Evolutionary conservation across 2,329 filamentous ascomycete genomes (phyloP).

Genomic region (Leptosphaerulina australis): DNA sequence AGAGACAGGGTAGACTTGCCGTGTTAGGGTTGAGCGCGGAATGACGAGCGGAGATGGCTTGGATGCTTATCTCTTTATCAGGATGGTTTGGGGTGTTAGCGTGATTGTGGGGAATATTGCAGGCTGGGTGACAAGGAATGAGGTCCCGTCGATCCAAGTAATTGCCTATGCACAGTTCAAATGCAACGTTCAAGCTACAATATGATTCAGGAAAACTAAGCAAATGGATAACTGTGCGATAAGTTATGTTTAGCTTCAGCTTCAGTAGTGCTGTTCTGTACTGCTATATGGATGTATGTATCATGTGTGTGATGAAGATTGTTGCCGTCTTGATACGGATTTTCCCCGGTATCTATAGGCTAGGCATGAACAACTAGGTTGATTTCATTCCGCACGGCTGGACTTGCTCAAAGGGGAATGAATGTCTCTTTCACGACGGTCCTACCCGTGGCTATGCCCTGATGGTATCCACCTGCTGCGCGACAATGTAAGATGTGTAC

Average conservation of each 20-base stretch:
- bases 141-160: constrained; percentile 6
- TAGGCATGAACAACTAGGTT: constrained; percentile 13
- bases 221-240: neutral
- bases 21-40: constrained; percentile 8
- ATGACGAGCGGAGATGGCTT: constrained; percentile 6
- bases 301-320: constrained; percentile 2
- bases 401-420: constrained; percentile 15
- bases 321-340: constrained; percentile 14
- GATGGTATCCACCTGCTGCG: constrained; percentile 9
- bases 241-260: neutral
- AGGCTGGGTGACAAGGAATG: constrained; percentile 1
- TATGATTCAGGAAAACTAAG: neutral
- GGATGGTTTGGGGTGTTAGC: constrained; percentile 13
- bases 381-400: constrained; percentile 17
- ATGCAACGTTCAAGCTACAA: neutral
- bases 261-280: constrained; percentile 1
- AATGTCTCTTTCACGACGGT: constrained; percentile 6
- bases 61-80: constrained; percentile 19
- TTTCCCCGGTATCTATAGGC: constrained; percentile 14
- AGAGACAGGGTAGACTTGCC: constrained; percentile 17
- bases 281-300: neutral
- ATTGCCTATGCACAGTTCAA: neutral
- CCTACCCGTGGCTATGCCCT: constrained; percentile 10
- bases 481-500: constrained; percentile 2
- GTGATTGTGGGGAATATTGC: constrained; percentile 16